Base-by-base conservation (phyloP, 169 alveolate species). In the Plasmodium chabaudi region DNA sequence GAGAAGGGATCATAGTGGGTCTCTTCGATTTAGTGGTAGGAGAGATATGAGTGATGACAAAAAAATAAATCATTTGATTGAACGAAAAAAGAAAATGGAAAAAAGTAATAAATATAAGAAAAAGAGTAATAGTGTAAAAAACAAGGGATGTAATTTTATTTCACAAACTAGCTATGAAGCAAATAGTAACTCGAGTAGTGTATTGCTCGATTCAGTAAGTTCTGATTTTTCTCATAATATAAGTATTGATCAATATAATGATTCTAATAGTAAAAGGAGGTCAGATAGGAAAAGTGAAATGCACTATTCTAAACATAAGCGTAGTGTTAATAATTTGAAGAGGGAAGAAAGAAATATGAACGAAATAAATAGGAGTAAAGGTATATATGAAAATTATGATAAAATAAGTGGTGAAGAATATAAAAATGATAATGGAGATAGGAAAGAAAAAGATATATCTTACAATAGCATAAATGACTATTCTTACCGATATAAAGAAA, bases 91-190 rank as follows among this genome's bases (percentile, higher is more conserved):
- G 5, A 34, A 34, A 34, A 34, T 34, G 5, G 68, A 71, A 10
- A 60, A 56, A 27, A 68, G 27, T n/a, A 60, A 56, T 17, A n/a
- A 68, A 19, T 56, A 68, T 68, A 34, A 46, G 27, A 71, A 71
- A 1, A 39, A 34, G 5, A 44, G 46, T 55, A 68, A 56, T 63
- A 53, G 64, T 12, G 67, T 19, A n/a, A 56, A 17, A 19, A 56
- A 60, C 15, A 79, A 59, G 42, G 27, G 7, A 7, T 67, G 56
- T 49, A 79, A 79, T 79, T 79, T 79, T 27, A 79, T 79, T 79
- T 79, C 89, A n/a, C 89, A 79, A 79, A 79, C 89, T 6, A 79
- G 89, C 39, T 79, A 79, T 60, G 89, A 79, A 46, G 89, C 82
- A 65, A 79, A 79, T 61, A 79, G 89, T 67, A 79, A 79, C 44